Percentiles rank a stretch among this genome's conserved stretches.
phyloP scores from a whole-genome alignment of 768 basidiomycete species.

The Hortiboletus campestris region DNA sequence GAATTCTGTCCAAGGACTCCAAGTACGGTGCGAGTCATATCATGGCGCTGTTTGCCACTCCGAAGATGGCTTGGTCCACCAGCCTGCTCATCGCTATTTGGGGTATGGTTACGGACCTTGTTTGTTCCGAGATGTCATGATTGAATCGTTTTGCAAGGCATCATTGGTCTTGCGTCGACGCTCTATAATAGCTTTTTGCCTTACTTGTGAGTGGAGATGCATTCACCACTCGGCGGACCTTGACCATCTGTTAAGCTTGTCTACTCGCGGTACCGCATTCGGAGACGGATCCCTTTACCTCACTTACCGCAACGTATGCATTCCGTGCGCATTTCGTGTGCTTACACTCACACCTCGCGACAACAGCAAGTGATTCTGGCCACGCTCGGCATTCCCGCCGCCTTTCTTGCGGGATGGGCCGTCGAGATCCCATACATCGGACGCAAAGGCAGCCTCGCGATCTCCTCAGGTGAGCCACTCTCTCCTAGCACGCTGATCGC shows the following conservation, averaged over 20 bases:
- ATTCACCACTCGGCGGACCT: background rate
- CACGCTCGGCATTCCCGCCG: slow-evolving; percentile 66
- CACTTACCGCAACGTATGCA: slow-evolving; percentile 66
- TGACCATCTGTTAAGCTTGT: slow-evolving; percentile 40
- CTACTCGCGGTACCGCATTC: slow-evolving; percentile 60
- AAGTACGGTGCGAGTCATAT: slow-evolving; percentile 45
- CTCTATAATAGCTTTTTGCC: slow-evolving; percentile 58
- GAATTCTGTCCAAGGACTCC: slow-evolving; percentile 41
- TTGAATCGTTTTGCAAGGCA: slow-evolving; percentile 38
- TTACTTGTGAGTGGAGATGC: slow-evolving; percentile 41
- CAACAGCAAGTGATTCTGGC: slow-evolving; percentile 67
- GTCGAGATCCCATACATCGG: slow-evolving; percentile 66
- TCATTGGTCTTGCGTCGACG: slow-evolving; percentile 74
- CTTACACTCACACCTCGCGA: background rate
- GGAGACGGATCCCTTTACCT: slow-evolving; percentile 69
- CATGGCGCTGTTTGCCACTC: slow-evolving; percentile 59
- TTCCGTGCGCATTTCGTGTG: too few relatives aligned
- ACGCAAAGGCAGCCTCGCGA: slow-evolving; percentile 62
- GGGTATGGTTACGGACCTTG: slow-evolving; percentile 34
- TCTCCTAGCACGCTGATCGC: slow-evolving; percentile 26
- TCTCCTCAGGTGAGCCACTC: slow-evolving; percentile 55
- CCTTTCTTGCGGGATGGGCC: slow-evolving; percentile 67
- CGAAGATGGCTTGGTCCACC: slow-evolving; percentile 64
- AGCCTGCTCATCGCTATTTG: slow-evolving; percentile 49
- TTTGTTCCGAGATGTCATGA: background rate